Conservation (phyloP, 2,329 filamentous ascomycete genomes). For the Parastagonospora nodorum region DNA sequence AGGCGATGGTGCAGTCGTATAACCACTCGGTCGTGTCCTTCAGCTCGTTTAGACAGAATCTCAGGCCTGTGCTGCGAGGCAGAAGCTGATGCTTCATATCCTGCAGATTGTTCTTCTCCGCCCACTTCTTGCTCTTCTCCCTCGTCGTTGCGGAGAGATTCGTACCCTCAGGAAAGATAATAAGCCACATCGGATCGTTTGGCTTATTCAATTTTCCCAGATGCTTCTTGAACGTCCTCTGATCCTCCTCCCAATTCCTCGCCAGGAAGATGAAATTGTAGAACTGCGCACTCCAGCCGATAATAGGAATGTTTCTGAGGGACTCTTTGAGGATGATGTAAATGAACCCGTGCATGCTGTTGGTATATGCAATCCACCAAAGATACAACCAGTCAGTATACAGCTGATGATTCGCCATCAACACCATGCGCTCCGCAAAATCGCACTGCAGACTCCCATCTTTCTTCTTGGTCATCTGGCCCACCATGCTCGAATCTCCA, state of each 20-base stretch:
- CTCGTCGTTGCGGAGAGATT: slow-evolving; percentile 75
- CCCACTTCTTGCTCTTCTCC: slow-evolving; percentile 74
- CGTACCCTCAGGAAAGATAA: slow-evolving; percentile 87
- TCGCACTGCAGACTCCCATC: slow-evolving; percentile 77
- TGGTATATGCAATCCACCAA: slow-evolving; percentile 92
- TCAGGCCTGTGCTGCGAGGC: slow-evolving; percentile 79
- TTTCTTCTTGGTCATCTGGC: slow-evolving; percentile 70
- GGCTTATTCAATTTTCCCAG: slow-evolving; percentile 72
- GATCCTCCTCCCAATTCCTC: slow-evolving; percentile 84
- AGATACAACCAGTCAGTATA: slow-evolving; percentile 93
- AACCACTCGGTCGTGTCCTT: slow-evolving; percentile 77
- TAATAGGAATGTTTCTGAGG: slow-evolving; percentile 77
- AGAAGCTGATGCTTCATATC: slow-evolving; percentile 77
- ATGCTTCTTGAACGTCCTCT: slow-evolving; percentile 74
- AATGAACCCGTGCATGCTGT: slow-evolving; percentile 80
- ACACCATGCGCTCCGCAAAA: slow-evolving; percentile 79
- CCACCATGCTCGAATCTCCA: slow-evolving; percentile 78
- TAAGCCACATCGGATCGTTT: slow-evolving; percentile 83
- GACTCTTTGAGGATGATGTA: slow-evolving; percentile 93
- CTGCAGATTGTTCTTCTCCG: slow-evolving; percentile 72
- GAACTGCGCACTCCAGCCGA: slow-evolving; percentile 82
- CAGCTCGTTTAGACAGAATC: slow-evolving; percentile 78
- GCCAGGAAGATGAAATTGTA: slow-evolving; percentile 91
- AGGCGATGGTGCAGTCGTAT: slow-evolving; percentile 93
- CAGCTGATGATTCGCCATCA: slow-evolving; percentile 87